Evolutionary conservation across 2,329 filamentous ascomycete species (phyloP), one percentile per base, ranked within the genome.

Genomic region (Trichoderma atroviride): DNA sequence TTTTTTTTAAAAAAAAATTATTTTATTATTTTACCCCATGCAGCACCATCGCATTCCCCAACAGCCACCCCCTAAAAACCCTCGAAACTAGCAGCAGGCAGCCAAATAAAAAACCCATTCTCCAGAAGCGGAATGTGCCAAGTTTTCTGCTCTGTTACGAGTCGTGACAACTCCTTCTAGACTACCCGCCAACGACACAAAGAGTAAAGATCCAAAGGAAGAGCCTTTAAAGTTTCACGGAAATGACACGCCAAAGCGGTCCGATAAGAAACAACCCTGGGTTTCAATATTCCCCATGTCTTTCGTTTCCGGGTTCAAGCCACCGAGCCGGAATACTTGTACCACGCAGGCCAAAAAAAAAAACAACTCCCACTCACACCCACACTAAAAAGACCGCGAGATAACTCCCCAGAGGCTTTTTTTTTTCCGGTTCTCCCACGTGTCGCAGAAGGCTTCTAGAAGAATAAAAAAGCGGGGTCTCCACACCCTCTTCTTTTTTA

Each of bases 401-500:
- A 62, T 33, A 14, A 29, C 29, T 24, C 61, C 35, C 52, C 52
- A 50, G 53, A 58, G 52, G 63, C 27, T 33, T 24, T 27, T 22
- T 22, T 22, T n/a, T 9, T 43, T 29, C 40, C 33, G 53, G 27
- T 31, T 47, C 43, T 43, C 31, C 65, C 65, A 68, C 65, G 65
- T 68, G 65, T 61, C 43, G 47, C 33, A 60, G 65, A 68, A 68
- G 43, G 24, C 31, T 68, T 68, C 65, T 68, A 60, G 65, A 68
- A 68, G 43, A 40, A 60, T n/a, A 55, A 57, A 52, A 52, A 60
- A 67, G 40, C 40, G 55, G 64, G 65, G 65, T 61, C 56, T 13
- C 37, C n/a, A 50, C 53, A 66, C 63, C 55, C 40, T 31, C 62
- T 22, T 53, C 19, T 29, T 37, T 59, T 59, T 59, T 59, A 35